Conservation (phyloP, 345 rosid genomes). For the Populus tremula region DNA sequence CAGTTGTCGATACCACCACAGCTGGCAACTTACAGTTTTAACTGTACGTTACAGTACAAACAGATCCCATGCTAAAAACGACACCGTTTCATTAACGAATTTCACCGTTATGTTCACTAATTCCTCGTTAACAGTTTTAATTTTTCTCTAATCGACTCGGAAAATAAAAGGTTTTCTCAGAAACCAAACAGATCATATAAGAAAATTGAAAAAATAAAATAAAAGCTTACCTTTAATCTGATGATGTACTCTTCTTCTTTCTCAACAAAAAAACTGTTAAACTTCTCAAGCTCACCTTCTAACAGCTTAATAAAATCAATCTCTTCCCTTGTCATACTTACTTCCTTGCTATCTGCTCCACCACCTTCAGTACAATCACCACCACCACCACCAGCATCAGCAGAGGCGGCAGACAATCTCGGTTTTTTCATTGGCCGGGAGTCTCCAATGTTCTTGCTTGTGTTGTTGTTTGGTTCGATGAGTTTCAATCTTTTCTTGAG, state of each 20-base stretch:
- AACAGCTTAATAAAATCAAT: conserved; percentile 59
- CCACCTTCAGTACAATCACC: neutral
- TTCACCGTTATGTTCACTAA: neutral
- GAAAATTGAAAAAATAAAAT: neutral
- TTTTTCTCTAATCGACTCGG: neutral
- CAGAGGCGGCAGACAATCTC: conserved; percentile 35
- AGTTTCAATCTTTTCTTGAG: conserved; percentile 84
- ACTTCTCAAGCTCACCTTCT: conserved; percentile 88
- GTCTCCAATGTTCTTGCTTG: conserved; percentile 25
- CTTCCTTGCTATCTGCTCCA: conserved; percentile 23
- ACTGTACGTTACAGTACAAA: conserved; percentile 3
- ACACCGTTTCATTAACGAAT: conserved; percentile 3
- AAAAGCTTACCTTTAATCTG: conserved; percentile 61
- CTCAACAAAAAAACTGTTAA: conserved; percentile 84
- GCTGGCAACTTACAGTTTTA: conserved; percentile 10
- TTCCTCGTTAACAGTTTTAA: no score
- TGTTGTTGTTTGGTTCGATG: conserved; percentile 41
- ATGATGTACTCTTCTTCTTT: conserved; percentile 97
- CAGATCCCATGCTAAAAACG: neutral
- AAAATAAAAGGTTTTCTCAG: neutral
- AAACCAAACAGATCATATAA: conserved; percentile 8
- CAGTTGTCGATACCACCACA: neutral
- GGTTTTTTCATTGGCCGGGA: conserved; percentile 50
- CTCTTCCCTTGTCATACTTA: conserved; percentile 58
- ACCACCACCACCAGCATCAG: neutral